Evolutionary conservation across 441 rosid genomes (phyloP).

Genomic region (Macaranga tanarius): DNA sequence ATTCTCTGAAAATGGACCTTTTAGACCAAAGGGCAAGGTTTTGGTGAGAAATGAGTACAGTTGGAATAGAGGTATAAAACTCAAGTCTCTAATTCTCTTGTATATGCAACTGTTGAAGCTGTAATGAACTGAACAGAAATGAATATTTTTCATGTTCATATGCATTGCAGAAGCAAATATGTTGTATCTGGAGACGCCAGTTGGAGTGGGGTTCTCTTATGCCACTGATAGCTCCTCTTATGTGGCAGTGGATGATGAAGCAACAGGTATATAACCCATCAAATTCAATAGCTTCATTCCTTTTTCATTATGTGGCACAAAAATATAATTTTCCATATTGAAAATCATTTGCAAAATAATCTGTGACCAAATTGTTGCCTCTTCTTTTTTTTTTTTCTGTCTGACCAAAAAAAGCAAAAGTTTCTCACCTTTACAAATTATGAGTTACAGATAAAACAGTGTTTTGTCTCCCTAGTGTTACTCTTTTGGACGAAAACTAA

Average conservation of each 20-base stretch:
- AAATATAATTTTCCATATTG: background rate
- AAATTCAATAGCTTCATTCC: conserved; percentile 15
- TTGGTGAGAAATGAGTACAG: conserved; percentile 78
- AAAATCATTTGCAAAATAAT: conserved; percentile 3
- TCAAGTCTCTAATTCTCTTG: background rate
- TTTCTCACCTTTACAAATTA: background rate
- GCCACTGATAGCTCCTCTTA: conserved; percentile 70
- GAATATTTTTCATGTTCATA: background rate
- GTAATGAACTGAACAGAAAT: background rate
- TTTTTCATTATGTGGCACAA: conserved; percentile 6
- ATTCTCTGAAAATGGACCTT: conserved; percentile 93
- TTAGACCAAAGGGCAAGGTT: conserved; percentile 73
- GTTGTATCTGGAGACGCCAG: conserved; percentile 90
- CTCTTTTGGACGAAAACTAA: background rate
- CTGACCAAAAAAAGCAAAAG: conserved; percentile 17
- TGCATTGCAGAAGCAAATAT: conserved; percentile 87
- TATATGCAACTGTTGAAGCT: background rate
- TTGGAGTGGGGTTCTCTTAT: conserved; percentile 97
- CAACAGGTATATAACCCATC: conserved; percentile 56
- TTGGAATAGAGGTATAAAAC: conserved; percentile 78
- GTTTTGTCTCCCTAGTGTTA: conserved; percentile 15
- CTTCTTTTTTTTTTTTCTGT: background rate
- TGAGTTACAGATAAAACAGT: conserved; percentile 15
- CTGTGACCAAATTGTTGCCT: background rate
- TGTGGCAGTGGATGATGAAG: conserved; percentile 68